Conservation (phyloP, 352 stramenopile genomes). For the Globisporangium middletonii region DNA sequence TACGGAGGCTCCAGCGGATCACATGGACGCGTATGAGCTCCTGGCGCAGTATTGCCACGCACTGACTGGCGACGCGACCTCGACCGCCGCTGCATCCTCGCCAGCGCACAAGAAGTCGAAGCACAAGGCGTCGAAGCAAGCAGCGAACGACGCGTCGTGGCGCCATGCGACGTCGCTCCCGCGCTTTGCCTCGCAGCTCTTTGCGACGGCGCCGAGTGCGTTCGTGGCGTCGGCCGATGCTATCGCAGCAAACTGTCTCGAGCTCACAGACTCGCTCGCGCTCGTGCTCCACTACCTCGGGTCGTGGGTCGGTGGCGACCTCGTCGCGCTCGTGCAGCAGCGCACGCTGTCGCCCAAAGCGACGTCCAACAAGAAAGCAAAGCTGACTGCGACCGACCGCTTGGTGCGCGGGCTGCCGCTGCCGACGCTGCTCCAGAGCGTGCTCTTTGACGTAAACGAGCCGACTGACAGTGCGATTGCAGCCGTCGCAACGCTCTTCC, state of each 20-base stretch:
- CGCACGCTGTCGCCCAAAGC: neutral
- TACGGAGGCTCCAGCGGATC: neutral
- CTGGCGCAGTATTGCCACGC: conserved; percentile 25
- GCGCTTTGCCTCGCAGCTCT: conserved; percentile 15
- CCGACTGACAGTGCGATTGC: neutral
- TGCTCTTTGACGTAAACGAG: conserved; percentile 4
- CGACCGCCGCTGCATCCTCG: neutral
- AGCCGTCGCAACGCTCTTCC: conserved; percentile 9
- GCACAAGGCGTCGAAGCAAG: neutral
- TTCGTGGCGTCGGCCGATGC: conserved; percentile 31
- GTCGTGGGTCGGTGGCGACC: conserved; percentile 31
- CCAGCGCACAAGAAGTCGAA: conserved; percentile 7
- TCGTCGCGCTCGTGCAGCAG: conserved; percentile 16
- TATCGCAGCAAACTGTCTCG: conserved; percentile 28
- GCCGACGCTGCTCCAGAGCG: conserved; percentile 13
- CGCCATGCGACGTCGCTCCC: neutral
- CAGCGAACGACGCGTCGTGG: conserved; percentile 1
- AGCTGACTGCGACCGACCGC: conserved; percentile 4
- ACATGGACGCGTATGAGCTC: conserved; percentile 31
- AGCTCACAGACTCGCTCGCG: conserved; percentile 23
- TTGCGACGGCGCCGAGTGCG: conserved; percentile 12
- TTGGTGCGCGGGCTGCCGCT: conserved; percentile 13
- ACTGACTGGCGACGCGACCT: neutral
- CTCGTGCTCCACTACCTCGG: conserved; percentile 50
- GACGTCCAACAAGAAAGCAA: conserved; percentile 16